Base-by-base conservation (phyloP, 805 yeast genomes). In the Spathaspora girioi region DNA sequence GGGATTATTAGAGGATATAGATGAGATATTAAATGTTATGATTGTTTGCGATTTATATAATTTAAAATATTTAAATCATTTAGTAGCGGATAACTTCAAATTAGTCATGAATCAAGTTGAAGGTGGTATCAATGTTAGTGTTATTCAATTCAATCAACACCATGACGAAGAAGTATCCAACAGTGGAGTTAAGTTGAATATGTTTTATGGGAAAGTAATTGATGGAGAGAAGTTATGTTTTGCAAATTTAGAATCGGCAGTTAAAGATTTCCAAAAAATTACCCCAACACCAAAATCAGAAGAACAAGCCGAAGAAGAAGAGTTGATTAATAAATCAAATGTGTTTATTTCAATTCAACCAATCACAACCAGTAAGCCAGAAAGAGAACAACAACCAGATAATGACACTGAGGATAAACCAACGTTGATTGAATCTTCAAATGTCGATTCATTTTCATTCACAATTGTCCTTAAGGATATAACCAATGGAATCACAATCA, bases 151-250 rank as follows among this genome's bases (percentile, higher is more conserved):
- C 57, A 70, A 72, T 55, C 72, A 68, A 52, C 65, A 62, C 40
- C 40, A 35, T 15, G 40, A 35, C 3, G 40, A 35, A 14, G 62
- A 58, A 29, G 66, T 60, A 31, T 65, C 59, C 38, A 56, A 55
- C n/a, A n/a, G n/a, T 5, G 51, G 52, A 52, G 75, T 79, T 29
- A 80, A 81, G 46, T 78, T 93, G 59, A 86, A 86, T 55, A 66
- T 88, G 58, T 89, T 91, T 63, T 71, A 78, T 18, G 97, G 97
- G 8, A 86, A 87, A 56, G 61, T 83, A 1, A 79, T 83, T 43
- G 96, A 90, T 65, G 97, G 94, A 12, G 96, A 88, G 61, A 93
- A 94, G 66, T 78, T 94, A 53, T 87, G 96, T 41, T 77, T 81
- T 60, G 98, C 97, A 3, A 92, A 90, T 63, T 77, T 93, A 59